Conservation (phyloP, 345 rosid species). For the Gossypium longicalyx region DNA sequence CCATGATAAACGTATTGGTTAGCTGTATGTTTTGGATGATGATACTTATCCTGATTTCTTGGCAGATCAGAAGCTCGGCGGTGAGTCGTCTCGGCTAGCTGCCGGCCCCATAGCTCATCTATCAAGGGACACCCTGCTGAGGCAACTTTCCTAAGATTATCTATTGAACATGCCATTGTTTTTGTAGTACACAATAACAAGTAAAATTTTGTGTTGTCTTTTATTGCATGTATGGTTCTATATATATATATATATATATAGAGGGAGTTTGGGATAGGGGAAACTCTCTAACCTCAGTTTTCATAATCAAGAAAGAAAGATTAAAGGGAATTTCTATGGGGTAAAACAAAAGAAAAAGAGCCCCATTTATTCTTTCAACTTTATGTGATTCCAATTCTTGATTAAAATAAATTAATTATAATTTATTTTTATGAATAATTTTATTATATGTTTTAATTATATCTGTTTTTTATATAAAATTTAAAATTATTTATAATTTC, state of each 20-base stretch:
- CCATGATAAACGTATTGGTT: constrained; percentile 12
- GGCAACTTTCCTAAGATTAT: background rate
- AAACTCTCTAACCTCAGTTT: background rate
- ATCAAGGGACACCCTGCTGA: background rate
- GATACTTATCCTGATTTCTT: background rate
- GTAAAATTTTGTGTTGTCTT: background rate
- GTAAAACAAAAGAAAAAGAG: background rate
- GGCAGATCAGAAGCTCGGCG: background rate
- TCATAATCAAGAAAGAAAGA: background rate
- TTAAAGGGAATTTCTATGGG: background rate
- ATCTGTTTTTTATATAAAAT: too few relatives aligned
- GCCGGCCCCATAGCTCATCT: background rate
- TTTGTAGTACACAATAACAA: background rate
- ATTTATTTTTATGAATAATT: too few relatives aligned
- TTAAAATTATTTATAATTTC: too few relatives aligned
- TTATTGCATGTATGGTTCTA: background rate
- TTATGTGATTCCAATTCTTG: background rate
- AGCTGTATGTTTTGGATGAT: background rate
- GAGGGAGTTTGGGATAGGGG: background rate
- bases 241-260: constrained; percentile 2
- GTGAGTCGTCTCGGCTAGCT: background rate
- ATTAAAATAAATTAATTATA: background rate
- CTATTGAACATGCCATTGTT: constrained; percentile 11
- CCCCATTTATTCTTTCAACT: constrained; percentile 8
- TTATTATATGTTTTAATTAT: too few relatives aligned